phyloP scores from a whole-genome alignment of 2,329 filamentous ascomycete genomes.

The Xylaria sp. region DNA sequence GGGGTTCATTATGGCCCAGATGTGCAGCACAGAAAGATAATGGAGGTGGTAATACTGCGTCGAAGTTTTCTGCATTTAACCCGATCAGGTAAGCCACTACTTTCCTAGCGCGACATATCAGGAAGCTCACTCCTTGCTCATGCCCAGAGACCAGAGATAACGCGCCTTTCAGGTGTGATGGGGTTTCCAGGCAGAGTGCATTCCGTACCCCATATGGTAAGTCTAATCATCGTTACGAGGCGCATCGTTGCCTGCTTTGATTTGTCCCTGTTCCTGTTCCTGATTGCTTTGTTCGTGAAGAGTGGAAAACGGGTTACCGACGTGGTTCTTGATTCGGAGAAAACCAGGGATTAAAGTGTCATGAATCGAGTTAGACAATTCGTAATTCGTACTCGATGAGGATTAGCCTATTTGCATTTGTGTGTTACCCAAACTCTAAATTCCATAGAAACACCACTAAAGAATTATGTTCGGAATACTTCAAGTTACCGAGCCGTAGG shows the following conservation, averaged over 20 bases:
- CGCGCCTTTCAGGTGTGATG: neutral
- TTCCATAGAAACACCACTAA: too few species aligned
- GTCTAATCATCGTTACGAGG: too few species aligned
- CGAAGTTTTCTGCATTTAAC: slow-evolving; percentile 3
- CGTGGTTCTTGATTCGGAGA: neutral
- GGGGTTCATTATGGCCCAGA: neutral
- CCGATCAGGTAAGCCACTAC: neutral
- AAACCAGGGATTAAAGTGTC: slow-evolving; percentile 1
- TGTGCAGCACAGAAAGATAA: neutral
- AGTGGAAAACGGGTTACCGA: neutral
- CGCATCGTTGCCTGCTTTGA: too few species aligned
- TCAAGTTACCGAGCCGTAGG: too few species aligned
- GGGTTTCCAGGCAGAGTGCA: neutral
- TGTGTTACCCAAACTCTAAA: too few species aligned
- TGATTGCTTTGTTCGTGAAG: neutral
- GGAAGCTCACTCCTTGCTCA: neutral
- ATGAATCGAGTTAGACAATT: slow-evolving; percentile 1
- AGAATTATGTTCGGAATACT: too few species aligned
- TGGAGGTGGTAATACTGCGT: neutral
- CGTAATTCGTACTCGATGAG: too few species aligned
- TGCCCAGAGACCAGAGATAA: neutral
- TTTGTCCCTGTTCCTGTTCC: too few species aligned
- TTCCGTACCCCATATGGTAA: neutral
- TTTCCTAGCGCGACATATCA: neutral
- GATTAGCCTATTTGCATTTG: too few species aligned